Evolutionary conservation across 192 early-diverging fungal species (phyloP), one percentile per base, ranked within the genome.

Genomic region (Ambispora gerdemannii): DNA sequence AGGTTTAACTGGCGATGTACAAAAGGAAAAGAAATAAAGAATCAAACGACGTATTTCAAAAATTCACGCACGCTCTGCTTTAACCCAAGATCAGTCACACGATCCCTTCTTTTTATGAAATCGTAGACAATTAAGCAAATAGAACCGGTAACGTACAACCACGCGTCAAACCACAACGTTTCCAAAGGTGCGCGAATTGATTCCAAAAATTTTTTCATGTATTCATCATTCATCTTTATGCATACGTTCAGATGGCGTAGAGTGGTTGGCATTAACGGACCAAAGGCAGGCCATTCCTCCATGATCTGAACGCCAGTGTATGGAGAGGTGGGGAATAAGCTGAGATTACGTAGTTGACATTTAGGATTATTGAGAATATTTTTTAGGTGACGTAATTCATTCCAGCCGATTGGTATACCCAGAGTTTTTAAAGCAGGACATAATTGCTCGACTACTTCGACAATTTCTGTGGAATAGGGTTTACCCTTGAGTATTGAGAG

Each of bases 191-290:
- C 67, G 2, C n/a, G 28, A 2, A 53, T 70, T 28, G 32, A 56
- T 43, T 70, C 49, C 33, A 70, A 70, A 43, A 70, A 70, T 17
- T 38, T 31, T 58, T 43, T 30, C 67, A 70, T 70, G 2, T 33
- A 34, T 27, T 24, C 50, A n/a, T 70, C 67, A 36, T 32, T 32
- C 28, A 70, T 58, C 11, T 70, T 34, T 20, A 70, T 70, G 31
- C 67, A 70, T 24, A 70, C 50, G 30, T 70, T 70, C 11, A 70
- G 53, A 36, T 70, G 67, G 7, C 55, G 50, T 31, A 70, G 17
- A 25, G 52, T 56, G 3, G 24, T 56, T 1, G 67, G 67, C 67
- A 70, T 70, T 24, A 70, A 56, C 28, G 31, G 0, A 25, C 67
- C 67, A 7, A 70, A 58, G 17, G 27, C 31, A 3, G 22, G 49